Conservation (phyloP, 106 monocot species). For the Gastrodia elata region DNA sequence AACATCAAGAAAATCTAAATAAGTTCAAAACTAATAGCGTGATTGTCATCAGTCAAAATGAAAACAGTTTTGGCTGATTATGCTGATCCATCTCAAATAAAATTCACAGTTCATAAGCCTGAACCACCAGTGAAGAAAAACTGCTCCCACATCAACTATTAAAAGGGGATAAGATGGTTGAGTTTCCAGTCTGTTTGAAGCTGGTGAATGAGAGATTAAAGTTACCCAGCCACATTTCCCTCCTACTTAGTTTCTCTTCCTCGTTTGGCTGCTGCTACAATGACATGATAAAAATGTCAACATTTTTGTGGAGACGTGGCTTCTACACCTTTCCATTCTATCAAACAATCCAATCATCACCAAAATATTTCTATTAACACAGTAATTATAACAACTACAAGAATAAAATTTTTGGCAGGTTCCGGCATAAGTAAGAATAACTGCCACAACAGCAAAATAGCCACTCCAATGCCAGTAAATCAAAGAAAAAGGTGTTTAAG, state of each 20-base stretch:
- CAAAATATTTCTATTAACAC: background rate
- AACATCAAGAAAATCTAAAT: background rate
- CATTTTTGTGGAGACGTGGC: background rate
- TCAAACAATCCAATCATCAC: background rate
- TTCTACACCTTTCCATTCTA: background rate
- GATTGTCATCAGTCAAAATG: background rate
- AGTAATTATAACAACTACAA: background rate
- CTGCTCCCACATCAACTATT: background rate
- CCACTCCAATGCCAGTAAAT: background rate
- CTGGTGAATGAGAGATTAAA: background rate
- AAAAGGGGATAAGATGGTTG: background rate
- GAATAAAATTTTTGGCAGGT: background rate
- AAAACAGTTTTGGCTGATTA: background rate
- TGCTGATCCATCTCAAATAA: background rate
- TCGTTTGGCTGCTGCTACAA: background rate
- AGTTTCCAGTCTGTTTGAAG: background rate
- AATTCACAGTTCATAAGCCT: background rate
- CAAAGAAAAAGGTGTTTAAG: background rate
- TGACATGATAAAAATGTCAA: background rate
- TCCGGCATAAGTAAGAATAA: background rate
- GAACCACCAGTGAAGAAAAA: background rate
- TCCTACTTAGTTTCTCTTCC: background rate
- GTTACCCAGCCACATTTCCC: background rate
- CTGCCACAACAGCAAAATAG: background rate
- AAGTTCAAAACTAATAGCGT: background rate